These are phyloP conservation scores for Aplosporella prunicola DNA, from an alignment of 2,329 filamentous ascomycete genomes.

Conservation along the genomic window DNA sequence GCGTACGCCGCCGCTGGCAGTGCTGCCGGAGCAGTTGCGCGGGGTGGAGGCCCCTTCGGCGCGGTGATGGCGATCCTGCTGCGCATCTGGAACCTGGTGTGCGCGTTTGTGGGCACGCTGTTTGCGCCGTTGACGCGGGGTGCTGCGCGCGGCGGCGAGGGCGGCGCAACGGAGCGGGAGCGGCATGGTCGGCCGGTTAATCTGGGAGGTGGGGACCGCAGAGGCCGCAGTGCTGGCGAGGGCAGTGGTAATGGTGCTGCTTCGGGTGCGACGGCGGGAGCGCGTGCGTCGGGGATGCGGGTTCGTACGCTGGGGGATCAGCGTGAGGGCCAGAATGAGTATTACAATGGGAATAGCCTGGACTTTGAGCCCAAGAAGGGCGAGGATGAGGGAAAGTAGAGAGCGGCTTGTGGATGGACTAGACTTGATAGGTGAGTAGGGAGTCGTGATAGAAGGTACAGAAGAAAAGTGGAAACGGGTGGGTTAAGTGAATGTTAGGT, in stretches of 20 bases:
- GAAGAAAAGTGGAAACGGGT: too few species aligned
- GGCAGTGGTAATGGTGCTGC: constrained; percentile 14
- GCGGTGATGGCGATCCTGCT: constrained; percentile 10
- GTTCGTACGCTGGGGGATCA: constrained; percentile 40
- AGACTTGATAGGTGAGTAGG: too few species aligned
- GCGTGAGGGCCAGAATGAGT: constrained; percentile 42
- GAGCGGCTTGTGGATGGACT: too few species aligned
- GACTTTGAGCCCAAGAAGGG: constrained; percentile 56
- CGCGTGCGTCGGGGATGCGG: constrained; percentile 20
- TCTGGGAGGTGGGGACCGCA: constrained; percentile 1
- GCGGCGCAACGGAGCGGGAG: background rate
- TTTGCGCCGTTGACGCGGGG: constrained; percentile 7
- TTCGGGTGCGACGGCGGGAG: constrained; percentile 5
- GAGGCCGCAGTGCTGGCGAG: constrained; percentile 22
- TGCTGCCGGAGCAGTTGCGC: constrained; percentile 23
- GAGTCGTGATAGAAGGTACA: too few species aligned
- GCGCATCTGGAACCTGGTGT: constrained; percentile 1
- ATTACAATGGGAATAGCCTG: constrained; percentile 86
- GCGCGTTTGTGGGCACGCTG: constrained; percentile 9
- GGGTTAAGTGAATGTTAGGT: too few species aligned
- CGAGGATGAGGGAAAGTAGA: constrained; percentile 43
- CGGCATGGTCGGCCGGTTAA: background rate
- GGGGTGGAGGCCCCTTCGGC: constrained; percentile 4
- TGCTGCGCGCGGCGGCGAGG: background rate
- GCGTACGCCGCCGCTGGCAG: constrained; percentile 41